Conservation (phyloP, 208 protist genomes). For the Histomonas meleagridis region DNA sequence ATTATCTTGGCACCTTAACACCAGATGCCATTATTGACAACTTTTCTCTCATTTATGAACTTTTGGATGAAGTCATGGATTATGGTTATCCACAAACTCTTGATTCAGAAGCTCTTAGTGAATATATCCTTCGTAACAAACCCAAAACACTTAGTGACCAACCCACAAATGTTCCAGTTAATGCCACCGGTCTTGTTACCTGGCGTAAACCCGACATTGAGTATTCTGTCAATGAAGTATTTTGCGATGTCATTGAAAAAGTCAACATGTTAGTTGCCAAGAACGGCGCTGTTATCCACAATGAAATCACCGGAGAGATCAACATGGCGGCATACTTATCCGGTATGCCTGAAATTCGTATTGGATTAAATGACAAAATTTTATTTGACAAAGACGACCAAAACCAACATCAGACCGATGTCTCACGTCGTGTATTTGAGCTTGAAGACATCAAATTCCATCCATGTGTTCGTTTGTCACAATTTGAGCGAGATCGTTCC, state of each 20-base stretch:
- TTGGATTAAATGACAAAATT: conserved; percentile 80
- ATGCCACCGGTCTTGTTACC: conserved; percentile 61
- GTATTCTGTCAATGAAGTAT: conserved; percentile 74
- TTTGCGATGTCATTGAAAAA: conserved; percentile 76
- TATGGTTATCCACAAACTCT: conserved; percentile 67
- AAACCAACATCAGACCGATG: neutral
- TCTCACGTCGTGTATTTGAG: conserved; percentile 50
- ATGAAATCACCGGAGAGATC: conserved; percentile 70
- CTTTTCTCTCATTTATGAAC: conserved; percentile 82
- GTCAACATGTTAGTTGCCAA: conserved; percentile 72
- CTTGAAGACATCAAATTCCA: conserved; percentile 82
- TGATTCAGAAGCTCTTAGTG: conserved; percentile 18
- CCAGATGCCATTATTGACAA: conserved; percentile 76
- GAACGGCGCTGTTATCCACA: conserved; percentile 63
- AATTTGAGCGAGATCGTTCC: conserved; percentile 73
- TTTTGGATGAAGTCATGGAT: conserved; percentile 84
- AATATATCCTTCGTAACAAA: conserved; percentile 36
- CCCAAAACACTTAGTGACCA: neutral
- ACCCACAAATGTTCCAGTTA: conserved; percentile 43
- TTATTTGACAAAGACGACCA: conserved; percentile 53
- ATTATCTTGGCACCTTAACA: conserved; percentile 52
- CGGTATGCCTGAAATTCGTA: conserved; percentile 75
- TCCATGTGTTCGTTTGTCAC: conserved; percentile 69
- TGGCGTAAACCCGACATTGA: conserved; percentile 66
- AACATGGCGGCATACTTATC: conserved; percentile 66